Conservation (phyloP, 345 rosid genomes). For the Pistacia integerrima region DNA sequence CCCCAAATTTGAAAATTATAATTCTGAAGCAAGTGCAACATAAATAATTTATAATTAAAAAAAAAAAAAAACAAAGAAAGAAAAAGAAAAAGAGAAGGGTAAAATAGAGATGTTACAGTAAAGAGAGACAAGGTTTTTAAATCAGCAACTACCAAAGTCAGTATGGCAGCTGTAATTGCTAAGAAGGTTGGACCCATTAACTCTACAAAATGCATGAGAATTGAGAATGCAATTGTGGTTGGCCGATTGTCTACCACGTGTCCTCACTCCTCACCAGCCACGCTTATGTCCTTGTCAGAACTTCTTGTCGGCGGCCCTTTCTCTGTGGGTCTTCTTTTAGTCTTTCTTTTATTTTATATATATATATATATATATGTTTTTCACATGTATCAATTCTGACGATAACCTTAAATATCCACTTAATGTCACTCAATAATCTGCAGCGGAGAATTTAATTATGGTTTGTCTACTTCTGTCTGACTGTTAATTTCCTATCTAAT, state of each 20-base stretch:
- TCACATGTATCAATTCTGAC: too few relatives aligned
- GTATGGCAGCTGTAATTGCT: conserved; percentile 12
- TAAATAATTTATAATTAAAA: neutral
- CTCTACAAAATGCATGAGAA: neutral
- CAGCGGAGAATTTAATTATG: too few relatives aligned
- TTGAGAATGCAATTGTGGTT: neutral
- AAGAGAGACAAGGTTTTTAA: conserved; percentile 7
- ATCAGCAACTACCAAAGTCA: conserved; percentile 19
- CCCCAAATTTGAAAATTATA: neutral
- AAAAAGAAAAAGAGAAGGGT: neutral
- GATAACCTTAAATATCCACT: too few relatives aligned
- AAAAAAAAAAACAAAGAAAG: neutral
- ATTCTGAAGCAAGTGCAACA: too few relatives aligned
- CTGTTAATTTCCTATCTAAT: too few relatives aligned
- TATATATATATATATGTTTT: too few relatives aligned
- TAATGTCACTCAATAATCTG: too few relatives aligned
- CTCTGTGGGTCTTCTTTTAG: too few relatives aligned
- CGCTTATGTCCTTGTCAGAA: too few relatives aligned
- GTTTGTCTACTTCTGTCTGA: too few relatives aligned
- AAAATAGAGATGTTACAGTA: conserved; percentile 15
- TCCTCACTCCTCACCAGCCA: conserved; percentile 5
- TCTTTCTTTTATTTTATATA: too few relatives aligned
- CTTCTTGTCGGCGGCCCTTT: too few relatives aligned
- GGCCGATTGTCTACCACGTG: conserved; percentile 1
- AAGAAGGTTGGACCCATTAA: neutral